phyloP scores from a whole-genome alignment of 257 asterid species.

The Ballota nigra region DNA sequence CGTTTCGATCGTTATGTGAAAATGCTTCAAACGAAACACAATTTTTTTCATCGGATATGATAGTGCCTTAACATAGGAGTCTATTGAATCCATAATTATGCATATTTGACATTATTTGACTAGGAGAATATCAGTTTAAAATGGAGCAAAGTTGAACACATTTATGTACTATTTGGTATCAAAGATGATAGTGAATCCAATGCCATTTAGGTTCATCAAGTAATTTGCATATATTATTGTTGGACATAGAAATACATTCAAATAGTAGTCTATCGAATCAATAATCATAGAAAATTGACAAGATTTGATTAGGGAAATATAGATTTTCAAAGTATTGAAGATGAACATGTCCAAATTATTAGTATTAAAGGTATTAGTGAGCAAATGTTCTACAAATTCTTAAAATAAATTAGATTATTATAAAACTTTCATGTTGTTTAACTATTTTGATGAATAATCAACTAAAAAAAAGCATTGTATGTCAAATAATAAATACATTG shows the following conservation, averaged over 20 bases:
- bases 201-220: not conserved
- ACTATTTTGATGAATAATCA: not conserved
- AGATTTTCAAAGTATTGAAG: not conserved
- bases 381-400: not conserved
- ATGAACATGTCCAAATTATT: not conserved
- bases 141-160: constrained; percentile 56
- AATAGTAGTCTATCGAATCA: not conserved
- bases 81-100: constrained; percentile 27
- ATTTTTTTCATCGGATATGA: constrained; percentile 3
- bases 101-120: constrained; percentile 29
- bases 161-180: not conserved
- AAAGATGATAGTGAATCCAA: not conserved
- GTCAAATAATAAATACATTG: not conserved
- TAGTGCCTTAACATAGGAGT: constrained; percentile 24
- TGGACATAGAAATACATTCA: not conserved
- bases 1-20: constrained; percentile 25
- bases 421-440: no score
- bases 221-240: not conserved
- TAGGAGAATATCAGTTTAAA: constrained; percentile 22
- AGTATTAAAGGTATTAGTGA: not conserved
- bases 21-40: constrained; percentile 25
- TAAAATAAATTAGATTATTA: not conserved
- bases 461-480: no score
- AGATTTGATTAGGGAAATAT: not conserved
- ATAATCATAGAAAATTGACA: not conserved